phyloP scores from a whole-genome alignment of 2,329 filamentous ascomycete genomes.

The Sporothrix euskadiensis region DNA sequence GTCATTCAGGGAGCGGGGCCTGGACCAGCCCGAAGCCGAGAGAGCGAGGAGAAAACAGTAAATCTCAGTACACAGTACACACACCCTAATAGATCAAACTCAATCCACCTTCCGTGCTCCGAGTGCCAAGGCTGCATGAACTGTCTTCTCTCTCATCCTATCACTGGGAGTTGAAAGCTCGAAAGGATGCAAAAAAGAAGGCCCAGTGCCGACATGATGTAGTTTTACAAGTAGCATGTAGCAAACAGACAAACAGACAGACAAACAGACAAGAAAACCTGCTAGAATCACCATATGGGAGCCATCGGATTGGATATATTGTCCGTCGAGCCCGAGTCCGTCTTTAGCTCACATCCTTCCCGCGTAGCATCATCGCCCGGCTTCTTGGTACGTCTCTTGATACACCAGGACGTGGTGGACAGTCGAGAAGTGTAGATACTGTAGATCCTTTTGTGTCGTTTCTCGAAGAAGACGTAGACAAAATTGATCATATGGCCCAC shows the following conservation, averaged over 20 bases:
- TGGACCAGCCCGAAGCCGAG: neutral
- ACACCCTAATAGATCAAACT: neutral
- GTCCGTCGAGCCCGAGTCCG: neutral
- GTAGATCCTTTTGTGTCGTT: neutral
- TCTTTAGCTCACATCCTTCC: neutral
- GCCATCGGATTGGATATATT: neutral
- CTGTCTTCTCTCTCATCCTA: neutral
- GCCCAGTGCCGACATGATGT: neutral
- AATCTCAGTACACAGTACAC: neutral
- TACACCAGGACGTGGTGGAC: neutral
- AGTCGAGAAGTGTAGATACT: neutral
- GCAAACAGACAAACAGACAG: neutral
- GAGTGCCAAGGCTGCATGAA: slow-evolving; percentile 10
- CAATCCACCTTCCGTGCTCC: neutral
- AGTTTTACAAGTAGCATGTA: neutral
- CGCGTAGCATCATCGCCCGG: neutral
- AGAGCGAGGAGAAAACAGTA: neutral
- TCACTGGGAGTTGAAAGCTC: neutral
- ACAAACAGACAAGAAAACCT: neutral
- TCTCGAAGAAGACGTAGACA: neutral
- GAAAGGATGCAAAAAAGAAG: neutral
- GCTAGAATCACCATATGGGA: neutral
- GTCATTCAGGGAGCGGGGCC: neutral
- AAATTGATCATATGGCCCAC: neutral
- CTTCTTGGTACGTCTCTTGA: neutral